phyloP scores from a whole-genome alignment of 352 stramenopile genomes.

The Peronospora farinosa region DNA sequence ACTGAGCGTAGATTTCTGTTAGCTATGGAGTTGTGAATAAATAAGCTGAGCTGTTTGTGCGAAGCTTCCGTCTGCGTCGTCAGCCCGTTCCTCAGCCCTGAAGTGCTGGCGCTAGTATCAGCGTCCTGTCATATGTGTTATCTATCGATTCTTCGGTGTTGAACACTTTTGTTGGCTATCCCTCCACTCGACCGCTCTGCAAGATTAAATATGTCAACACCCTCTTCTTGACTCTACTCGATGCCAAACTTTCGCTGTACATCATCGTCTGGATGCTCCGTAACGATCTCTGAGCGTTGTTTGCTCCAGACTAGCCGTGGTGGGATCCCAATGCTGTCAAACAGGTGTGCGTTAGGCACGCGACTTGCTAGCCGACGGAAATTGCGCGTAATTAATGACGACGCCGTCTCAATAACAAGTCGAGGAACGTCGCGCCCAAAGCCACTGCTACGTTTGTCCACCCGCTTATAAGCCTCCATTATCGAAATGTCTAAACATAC shows the following conservation, averaged over 20 bases:
- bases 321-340: slow-evolving; percentile 54
- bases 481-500: slow-evolving; percentile 68
- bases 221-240: slow-evolving; percentile 14
- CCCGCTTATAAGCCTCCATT: slow-evolving; percentile 56
- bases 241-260: slow-evolving; percentile 69
- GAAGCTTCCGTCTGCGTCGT: not conserved
- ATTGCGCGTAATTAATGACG: slow-evolving; percentile 56
- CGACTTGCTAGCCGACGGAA: slow-evolving; percentile 54
- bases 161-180: not conserved
- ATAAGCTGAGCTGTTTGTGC: not conserved
- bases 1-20: slow-evolving; percentile 11
- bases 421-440: slow-evolving; percentile 64
- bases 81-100: no score
- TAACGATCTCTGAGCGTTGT: slow-evolving; percentile 43
- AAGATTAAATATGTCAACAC: slow-evolving; percentile 11
- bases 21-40: not conserved
- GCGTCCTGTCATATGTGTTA: no score
- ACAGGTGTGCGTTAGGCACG: slow-evolving; percentile 66
- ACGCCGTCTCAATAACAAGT: slow-evolving; percentile 59
- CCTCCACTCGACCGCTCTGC: not conserved
- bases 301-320: slow-evolving; percentile 75
- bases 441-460: slow-evolving; percentile 56
- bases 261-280: slow-evolving; percentile 38
- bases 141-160: no score
- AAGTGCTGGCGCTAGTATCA: no score